These are phyloP conservation scores for Jimgerdemannia flammicorona DNA, from an alignment of 192 early-diverging fungal genomes.

Conservation along the genomic window DNA sequence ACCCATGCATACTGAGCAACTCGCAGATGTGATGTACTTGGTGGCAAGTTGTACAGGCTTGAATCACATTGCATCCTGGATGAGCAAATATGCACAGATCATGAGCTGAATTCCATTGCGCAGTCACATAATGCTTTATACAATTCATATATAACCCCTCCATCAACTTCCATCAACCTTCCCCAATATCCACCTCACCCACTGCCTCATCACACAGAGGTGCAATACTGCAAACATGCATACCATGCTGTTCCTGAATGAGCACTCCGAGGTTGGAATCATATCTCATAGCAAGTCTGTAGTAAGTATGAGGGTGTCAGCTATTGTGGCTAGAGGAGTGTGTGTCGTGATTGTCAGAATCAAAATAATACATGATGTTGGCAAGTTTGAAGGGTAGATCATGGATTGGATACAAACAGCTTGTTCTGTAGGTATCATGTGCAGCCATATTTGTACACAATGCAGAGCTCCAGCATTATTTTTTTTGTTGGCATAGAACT, in stretches of 20 bases:
- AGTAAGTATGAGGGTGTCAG: background rate
- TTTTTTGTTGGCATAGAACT: background rate
- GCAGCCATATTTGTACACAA: constrained; percentile 34
- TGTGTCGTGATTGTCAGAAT: background rate
- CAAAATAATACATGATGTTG: background rate
- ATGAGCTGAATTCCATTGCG: no score
- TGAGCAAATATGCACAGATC: no score
- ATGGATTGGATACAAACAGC: background rate
- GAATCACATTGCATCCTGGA: no score
- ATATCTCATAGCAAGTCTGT: background rate
- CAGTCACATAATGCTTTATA: no score
- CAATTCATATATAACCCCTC: background rate
- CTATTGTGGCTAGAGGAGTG: background rate
- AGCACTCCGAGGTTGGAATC: constrained; percentile 30
- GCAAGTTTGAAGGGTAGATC: no score
- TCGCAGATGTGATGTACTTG: no score
- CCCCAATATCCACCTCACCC: background rate
- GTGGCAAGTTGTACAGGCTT: no score
- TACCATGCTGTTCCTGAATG: constrained; percentile 28
- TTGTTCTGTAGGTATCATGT: constrained; percentile 27
- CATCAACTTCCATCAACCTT: background rate
- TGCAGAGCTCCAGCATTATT: constrained; percentile 33
- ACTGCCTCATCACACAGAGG: no score
- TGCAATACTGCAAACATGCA: constrained; percentile 28
- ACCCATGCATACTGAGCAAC: no score